phyloP scores from a whole-genome alignment of 2,329 filamentous ascomycete genomes.

The Phyllosticta ampelicida region DNA sequence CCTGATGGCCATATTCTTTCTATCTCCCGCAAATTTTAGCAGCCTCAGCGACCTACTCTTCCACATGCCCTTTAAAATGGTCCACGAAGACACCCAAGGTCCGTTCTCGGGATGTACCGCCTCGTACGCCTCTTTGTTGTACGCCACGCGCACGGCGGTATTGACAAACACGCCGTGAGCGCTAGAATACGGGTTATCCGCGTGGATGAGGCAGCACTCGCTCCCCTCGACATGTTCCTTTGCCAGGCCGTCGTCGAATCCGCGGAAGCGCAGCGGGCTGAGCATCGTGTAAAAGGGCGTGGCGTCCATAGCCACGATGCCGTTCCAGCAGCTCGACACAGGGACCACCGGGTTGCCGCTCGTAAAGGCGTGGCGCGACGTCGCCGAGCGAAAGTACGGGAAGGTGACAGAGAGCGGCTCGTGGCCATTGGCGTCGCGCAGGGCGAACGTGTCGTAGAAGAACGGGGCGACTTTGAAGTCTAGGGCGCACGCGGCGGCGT shows the following conservation, averaged over 20 bases:
- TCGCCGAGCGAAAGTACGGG: constrained; percentile 46
- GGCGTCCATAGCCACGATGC: constrained; percentile 46
- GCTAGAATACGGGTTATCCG: constrained; percentile 51
- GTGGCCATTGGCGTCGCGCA: constrained; percentile 43
- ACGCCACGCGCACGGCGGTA: constrained; percentile 57
- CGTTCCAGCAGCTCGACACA: constrained; percentile 60
- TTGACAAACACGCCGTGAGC: constrained; percentile 54
- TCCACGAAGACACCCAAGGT: constrained; percentile 12
- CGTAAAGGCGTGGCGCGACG: constrained; percentile 45
- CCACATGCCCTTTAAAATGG: constrained; percentile 16
- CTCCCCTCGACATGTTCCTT: constrained; percentile 57
- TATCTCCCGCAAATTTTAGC: constrained; percentile 3
- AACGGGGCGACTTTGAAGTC: constrained; percentile 46
- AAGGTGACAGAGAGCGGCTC: constrained; percentile 44
- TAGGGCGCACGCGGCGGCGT: constrained; percentile 51
- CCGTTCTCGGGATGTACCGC: constrained; percentile 11
- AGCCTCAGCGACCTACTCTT: constrained; percentile 12
- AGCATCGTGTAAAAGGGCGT: constrained; percentile 39
- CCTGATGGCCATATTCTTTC: background rate
- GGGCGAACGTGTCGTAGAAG: constrained; percentile 54
- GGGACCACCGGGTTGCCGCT: constrained; percentile 43
- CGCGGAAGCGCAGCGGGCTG: constrained; percentile 43
- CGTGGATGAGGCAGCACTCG: constrained; percentile 69
- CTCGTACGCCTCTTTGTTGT: constrained; percentile 34
- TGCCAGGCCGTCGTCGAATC: constrained; percentile 50